Conservation (phyloP, 1,284 basidiomycete genomes). For the Ganoderma boninense region DNA sequence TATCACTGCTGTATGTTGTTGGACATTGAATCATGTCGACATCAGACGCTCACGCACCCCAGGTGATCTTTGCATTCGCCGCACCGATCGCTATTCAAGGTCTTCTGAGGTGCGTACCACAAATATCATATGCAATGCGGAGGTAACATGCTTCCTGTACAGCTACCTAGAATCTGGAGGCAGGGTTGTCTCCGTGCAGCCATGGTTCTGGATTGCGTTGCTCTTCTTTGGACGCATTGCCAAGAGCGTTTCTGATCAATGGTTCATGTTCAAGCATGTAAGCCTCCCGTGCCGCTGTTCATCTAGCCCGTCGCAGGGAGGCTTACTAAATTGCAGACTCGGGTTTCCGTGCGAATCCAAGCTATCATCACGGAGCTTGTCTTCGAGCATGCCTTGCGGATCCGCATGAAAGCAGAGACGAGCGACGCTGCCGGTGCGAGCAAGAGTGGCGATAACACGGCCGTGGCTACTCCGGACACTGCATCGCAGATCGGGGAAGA, state of each 20-base stretch:
- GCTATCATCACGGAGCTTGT: conserved; percentile 64
- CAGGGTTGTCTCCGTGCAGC: conserved; percentile 46
- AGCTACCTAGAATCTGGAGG: conserved; percentile 56
- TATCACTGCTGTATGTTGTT: conserved; percentile 18
- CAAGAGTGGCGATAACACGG: conserved; percentile 26
- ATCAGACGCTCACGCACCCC: not conserved
- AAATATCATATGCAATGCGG: not conserved
- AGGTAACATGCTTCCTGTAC: not conserved
- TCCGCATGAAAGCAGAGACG: conserved; percentile 54
- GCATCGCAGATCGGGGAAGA: conserved; percentile 29
- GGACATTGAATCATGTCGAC: not conserved
- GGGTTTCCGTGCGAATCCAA: conserved; percentile 52
- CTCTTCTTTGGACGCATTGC: conserved; percentile 67
- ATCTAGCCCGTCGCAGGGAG: conserved; percentile 28
- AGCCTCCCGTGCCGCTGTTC: not conserved
- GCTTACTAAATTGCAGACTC: conserved; percentile 47
- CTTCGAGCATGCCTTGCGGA: conserved; percentile 64
- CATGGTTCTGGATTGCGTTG: conserved; percentile 70
- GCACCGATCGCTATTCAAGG: conserved; percentile 56
- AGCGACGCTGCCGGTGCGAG: not conserved
- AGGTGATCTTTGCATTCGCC: conserved; percentile 43
- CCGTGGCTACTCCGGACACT: conserved; percentile 39
- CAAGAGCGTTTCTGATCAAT: conserved; percentile 51
- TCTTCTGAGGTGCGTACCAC: conserved; percentile 21
- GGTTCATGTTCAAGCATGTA: conserved; percentile 44